These are phyloP conservation scores for Rhizopogon vinicolor DNA, from an alignment of 768 basidiomycete genomes.

Conservation along the genomic window DNA sequence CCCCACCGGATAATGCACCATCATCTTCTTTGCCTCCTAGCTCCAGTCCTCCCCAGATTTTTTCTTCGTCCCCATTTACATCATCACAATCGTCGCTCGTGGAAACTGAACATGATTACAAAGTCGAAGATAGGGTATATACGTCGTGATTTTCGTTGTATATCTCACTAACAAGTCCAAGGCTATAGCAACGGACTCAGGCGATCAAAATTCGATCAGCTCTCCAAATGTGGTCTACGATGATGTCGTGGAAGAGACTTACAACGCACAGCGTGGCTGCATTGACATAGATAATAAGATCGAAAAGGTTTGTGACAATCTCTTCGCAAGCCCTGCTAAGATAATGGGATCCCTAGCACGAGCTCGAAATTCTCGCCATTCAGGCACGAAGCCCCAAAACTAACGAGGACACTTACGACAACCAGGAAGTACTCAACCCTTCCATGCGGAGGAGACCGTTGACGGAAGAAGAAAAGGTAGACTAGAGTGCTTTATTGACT, in stretches of 20 bases:
- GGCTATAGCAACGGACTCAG: background rate
- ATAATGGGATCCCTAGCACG: background rate
- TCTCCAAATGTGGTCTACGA: background rate
- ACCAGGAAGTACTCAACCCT: background rate
- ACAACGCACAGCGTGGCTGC: no score
- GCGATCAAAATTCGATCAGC: background rate
- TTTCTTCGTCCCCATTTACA: conserved; percentile 38
- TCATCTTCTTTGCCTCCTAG: conserved; percentile 31
- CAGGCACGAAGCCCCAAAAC: background rate
- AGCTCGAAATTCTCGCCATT: background rate
- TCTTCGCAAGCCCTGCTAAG: background rate
- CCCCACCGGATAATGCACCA: conserved; percentile 1
- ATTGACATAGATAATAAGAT: background rate
- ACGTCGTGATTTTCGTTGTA: background rate
- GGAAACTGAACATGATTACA: conserved; percentile 1
- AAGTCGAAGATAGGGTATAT: conserved; percentile 14
- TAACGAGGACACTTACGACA: no score
- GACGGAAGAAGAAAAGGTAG: background rate
- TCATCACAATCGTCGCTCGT: conserved; percentile 27
- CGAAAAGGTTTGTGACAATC: background rate
- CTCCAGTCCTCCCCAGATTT: conserved; percentile 43
- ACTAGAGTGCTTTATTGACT: no score
- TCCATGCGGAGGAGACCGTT: background rate
- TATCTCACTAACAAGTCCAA: background rate
- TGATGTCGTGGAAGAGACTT: background rate